Conservation (phyloP, 306 rosid species). For the Benincasa hispida region DNA sequence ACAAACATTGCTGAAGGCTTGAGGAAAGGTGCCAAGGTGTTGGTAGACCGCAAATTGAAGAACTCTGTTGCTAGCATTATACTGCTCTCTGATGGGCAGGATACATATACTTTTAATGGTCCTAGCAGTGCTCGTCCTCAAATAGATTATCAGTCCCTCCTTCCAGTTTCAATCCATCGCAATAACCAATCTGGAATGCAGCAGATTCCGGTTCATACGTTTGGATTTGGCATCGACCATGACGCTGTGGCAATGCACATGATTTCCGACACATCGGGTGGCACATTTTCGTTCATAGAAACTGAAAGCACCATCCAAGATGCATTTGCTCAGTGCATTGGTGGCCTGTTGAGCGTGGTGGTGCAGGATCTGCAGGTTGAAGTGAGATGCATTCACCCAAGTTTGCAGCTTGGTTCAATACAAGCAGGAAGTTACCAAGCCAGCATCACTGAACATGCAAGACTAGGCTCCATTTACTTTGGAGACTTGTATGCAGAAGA, state of each 20-base stretch:
- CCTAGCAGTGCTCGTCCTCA: slow-evolving; percentile 21
- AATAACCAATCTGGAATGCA: slow-evolving; percentile 23
- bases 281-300: slow-evolving; percentile 95
- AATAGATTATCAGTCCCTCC: slow-evolving; percentile 40
- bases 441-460: slow-evolving; percentile 30
- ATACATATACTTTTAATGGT: slow-evolving; percentile 35
- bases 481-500: slow-evolving; percentile 94
- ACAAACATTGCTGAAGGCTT: slow-evolving; percentile 83
- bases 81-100: slow-evolving; percentile 86
- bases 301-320: slow-evolving; percentile 81
- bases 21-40: slow-evolving; percentile 72
- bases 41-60: slow-evolving; percentile 63
- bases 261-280: slow-evolving; percentile 75
- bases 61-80: slow-evolving; percentile 87
- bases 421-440: slow-evolving; percentile 71
- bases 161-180: slow-evolving; percentile 45
- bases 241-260: slow-evolving; percentile 75
- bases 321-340: slow-evolving; percentile 97
- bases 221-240: slow-evolving; percentile 87
- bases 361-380: slow-evolving; percentile 64
- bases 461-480: slow-evolving; percentile 49
- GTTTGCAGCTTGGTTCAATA: slow-evolving; percentile 42
- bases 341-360: slow-evolving; percentile 89
- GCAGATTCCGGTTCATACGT: slow-evolving; percentile 80
- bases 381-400: slow-evolving; percentile 44